Percentiles rank a stretch among this genome's conserved stretches.
Evolutionary conservation across 1,139 yeast species (phyloP).

Genomic region (Scheffersomyces stambukii): DNA sequence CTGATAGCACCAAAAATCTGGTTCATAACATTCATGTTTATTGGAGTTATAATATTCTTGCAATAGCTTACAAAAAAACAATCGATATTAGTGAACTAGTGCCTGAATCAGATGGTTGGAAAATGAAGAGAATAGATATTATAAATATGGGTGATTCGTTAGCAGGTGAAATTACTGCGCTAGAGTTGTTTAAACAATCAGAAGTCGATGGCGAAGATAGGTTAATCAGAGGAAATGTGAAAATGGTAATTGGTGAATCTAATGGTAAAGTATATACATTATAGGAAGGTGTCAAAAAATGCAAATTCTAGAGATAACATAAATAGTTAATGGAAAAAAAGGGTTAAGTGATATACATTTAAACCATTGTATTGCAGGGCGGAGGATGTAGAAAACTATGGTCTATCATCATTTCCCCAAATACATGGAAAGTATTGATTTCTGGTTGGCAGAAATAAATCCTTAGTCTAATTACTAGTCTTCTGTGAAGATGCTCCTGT

Average conservation of each 20-base stretch:
- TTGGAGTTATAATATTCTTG: constrained; percentile 38
- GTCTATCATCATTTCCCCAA: too few relatives aligned
- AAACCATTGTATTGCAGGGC: too few relatives aligned
- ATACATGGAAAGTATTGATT: too few relatives aligned
- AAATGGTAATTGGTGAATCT: constrained; percentile 34
- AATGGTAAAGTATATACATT: constrained; percentile 32
- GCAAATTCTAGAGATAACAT: too few relatives aligned
- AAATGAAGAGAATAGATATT: constrained; percentile 14
- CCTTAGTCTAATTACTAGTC: too few relatives aligned
- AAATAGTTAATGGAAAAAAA: too few relatives aligned
- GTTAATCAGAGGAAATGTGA: constrained; percentile 29
- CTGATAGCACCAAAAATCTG: constrained; percentile 22
- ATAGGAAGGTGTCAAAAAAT: constrained; percentile 1
- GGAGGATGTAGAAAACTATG: too few relatives aligned
- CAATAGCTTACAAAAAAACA: constrained; percentile 18
- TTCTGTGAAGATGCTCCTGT: too few relatives aligned
- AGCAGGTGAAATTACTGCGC: constrained; percentile 20
- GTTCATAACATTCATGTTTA: constrained; percentile 26
- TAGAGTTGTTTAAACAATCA: constrained; percentile 27
- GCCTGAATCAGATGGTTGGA: constrained; percentile 20
- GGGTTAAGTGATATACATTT: constrained; percentile 1
- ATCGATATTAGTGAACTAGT: constrained; percentile 25
- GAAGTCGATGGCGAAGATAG: constrained; percentile 35
- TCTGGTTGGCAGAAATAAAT: too few relatives aligned
- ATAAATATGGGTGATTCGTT: constrained; percentile 14